These are phyloP conservation scores for Athelia sp. DNA, from an alignment of 1,284 basidiomycete species.

Conservation along the genomic window DNA sequence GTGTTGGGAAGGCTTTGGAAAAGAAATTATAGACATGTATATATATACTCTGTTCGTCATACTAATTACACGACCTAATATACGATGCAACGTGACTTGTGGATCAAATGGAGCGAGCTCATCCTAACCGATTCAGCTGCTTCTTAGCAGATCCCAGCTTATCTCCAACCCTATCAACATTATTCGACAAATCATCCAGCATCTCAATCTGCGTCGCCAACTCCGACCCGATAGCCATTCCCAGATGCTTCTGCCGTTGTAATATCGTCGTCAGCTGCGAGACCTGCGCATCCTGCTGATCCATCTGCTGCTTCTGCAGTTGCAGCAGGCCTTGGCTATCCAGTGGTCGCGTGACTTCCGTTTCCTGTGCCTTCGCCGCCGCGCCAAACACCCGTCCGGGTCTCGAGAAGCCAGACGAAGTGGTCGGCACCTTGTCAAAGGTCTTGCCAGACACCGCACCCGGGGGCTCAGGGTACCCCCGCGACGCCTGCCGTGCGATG, in stretches of 20 bases:
- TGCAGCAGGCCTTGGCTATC: slow-evolving; percentile 79
- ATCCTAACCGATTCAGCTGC: slow-evolving; percentile 74
- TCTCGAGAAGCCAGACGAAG: slow-evolving; percentile 46
- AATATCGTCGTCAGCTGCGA: slow-evolving; percentile 77
- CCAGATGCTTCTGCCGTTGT: slow-evolving; percentile 82
- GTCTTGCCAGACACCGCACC: too few species aligned
- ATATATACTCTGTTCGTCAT: slow-evolving; percentile 6
- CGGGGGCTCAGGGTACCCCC: slow-evolving; percentile 25
- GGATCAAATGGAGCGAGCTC: slow-evolving; percentile 10
- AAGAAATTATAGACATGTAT: slow-evolving; percentile 16
- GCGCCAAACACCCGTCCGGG: slow-evolving; percentile 82
- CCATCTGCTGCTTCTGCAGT: slow-evolving; percentile 77
- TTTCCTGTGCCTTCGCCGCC: slow-evolving; percentile 66
- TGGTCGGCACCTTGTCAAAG: slow-evolving; percentile 30
- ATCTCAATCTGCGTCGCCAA: slow-evolving; percentile 84
- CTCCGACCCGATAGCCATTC: slow-evolving; percentile 84
- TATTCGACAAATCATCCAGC: slow-evolving; percentile 71
- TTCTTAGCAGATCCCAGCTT: slow-evolving; percentile 80
- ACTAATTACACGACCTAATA: slow-evolving; percentile 9
- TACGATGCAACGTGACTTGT: slow-evolving; percentile 1
- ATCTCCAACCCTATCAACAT: slow-evolving; percentile 69
- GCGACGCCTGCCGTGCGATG: slow-evolving; percentile 54
- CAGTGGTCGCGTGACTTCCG: slow-evolving; percentile 79
- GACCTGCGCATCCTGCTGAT: slow-evolving; percentile 81
- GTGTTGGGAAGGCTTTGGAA: slow-evolving; percentile 46